Percentiles rank a stretch among this genome's conserved stretches.
These are phyloP conservation scores for Naegleria fowleri DNA, from an alignment of 208 protist species.

Conservation along the genomic window DNA sequence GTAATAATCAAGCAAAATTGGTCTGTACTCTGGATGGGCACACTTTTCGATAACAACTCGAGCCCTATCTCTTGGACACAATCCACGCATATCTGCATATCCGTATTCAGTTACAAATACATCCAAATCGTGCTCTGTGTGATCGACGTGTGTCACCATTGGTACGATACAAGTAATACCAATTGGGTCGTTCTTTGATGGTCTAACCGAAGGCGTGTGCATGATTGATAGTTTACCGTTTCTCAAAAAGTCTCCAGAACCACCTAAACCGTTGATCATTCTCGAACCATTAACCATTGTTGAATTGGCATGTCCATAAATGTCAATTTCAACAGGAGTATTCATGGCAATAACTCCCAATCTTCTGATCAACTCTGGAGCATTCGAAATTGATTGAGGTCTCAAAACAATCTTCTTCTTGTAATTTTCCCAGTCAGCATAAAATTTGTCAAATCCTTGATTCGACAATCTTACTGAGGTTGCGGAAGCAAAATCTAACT, in stretches of 20 bases:
- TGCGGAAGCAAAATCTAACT: conserved; percentile 42
- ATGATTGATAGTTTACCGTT: conserved; percentile 42
- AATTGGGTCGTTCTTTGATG: conserved; percentile 40
- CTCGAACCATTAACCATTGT: conserved; percentile 32
- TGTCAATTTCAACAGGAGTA: conserved; percentile 49
- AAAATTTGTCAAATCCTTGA: conserved; percentile 41
- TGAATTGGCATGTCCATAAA: conserved; percentile 48
- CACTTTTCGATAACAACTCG: conserved; percentile 49
- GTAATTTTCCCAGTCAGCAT: conserved; percentile 44
- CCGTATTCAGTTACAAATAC: conserved; percentile 45
- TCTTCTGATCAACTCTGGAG: conserved; percentile 39
- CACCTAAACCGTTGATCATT: conserved; percentile 50
- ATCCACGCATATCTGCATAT: conserved; percentile 41
- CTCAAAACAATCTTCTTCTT: conserved; percentile 39
- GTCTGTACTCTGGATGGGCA: conserved; percentile 51
- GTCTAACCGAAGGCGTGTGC: conserved; percentile 41
- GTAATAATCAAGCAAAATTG: conserved; percentile 46
- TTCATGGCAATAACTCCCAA: conserved; percentile 47
- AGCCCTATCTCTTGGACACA: conserved; percentile 35
- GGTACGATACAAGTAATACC: conserved; percentile 43
- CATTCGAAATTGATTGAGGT: conserved; percentile 44
- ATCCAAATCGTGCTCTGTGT: conserved; percentile 46
- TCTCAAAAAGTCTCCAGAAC: conserved; percentile 46
- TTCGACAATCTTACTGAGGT: conserved; percentile 40
- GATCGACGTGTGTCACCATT: conserved; percentile 40